A percentile compares a stretch with the other conserved stretches of the same genome.
Evolutionary conservation across 768 basidiomycete genomes (phyloP).

Genomic region (Gyrodon lividus): DNA sequence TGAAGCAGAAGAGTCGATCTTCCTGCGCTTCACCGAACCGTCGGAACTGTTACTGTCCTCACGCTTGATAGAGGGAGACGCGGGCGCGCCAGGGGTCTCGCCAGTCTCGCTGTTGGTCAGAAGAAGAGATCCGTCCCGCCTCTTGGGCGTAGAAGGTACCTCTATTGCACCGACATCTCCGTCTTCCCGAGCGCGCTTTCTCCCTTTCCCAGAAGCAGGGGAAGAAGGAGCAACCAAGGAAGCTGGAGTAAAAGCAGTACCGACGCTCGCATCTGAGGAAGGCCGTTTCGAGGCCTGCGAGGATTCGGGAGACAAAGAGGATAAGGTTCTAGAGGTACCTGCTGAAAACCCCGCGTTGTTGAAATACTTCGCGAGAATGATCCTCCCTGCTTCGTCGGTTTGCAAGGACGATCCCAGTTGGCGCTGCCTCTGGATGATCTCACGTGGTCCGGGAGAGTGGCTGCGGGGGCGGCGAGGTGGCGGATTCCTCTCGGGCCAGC

Average conservation of each 20-base stretch:
- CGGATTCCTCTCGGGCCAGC: slow-evolving; percentile 13
- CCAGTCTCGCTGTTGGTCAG: not conserved
- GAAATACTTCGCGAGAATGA: slow-evolving; percentile 2
- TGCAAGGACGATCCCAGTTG: not conserved
- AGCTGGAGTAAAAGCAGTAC: not conserved
- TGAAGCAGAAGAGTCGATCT: not conserved
- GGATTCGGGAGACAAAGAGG: not conserved
- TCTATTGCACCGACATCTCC: slow-evolving; percentile 4
- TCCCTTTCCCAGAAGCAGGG: slow-evolving; percentile 7
- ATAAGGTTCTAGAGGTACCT: too few species aligned
- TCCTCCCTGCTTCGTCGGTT: slow-evolving; percentile 13
- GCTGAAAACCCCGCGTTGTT: not conserved
- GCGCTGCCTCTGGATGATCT: slow-evolving; percentile 11
- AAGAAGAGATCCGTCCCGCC: not conserved
- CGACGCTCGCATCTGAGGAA: not conserved
- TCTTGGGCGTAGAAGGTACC: not conserved
- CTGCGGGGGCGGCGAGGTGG: not conserved
- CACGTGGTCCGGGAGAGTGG: not conserved
- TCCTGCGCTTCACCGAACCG: slow-evolving; percentile 15
- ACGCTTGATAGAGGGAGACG: not conserved
- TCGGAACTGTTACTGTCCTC: not conserved
- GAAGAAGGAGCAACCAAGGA: slow-evolving; percentile 10
- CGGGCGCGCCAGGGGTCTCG: not conserved
- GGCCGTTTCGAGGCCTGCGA: not conserved
- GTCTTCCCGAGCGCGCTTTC: slow-evolving; percentile 14